Evolutionary conservation across 768 basidiomycete genomes (phyloP).

Genomic region (Kwoniella dendrophila): DNA sequence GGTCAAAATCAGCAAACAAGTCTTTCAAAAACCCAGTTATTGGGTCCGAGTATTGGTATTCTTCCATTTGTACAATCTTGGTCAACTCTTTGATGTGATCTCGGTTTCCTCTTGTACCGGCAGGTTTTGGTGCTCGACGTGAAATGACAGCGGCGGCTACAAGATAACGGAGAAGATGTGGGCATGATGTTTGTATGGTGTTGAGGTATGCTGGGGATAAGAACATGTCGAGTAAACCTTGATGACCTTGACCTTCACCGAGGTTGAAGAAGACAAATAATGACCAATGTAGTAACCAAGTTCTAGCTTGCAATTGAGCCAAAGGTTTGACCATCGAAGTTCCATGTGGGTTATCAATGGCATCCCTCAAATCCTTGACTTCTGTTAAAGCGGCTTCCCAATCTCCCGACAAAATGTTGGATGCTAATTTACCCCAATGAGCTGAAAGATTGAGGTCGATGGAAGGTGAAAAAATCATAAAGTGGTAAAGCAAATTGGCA

Average conservation of each 20-base stretch:
- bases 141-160: constrained; percentile 90
- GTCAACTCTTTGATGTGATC: constrained; percentile 89
- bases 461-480: constrained; percentile 94
- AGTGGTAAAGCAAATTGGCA: constrained; percentile 97
- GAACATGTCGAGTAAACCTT: constrained; percentile 92
- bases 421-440: constrained; percentile 98
- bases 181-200: constrained; percentile 93
- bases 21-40: constrained; percentile 91
- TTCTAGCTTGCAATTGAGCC: constrained; percentile 85
- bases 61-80: constrained; percentile 89
- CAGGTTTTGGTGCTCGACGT: constrained; percentile 66
- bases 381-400: constrained; percentile 96
- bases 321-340: constrained; percentile 58
- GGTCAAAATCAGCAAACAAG: constrained; percentile 93
- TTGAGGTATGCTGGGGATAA: constrained; percentile 95
- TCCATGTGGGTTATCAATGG: constrained; percentile 66
- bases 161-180: constrained; percentile 93
- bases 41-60: constrained; percentile 94
- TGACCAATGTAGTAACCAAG: constrained; percentile 97
- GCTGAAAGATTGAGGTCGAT: constrained; percentile 90
- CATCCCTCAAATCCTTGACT: constrained; percentile 89
- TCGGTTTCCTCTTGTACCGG: constrained; percentile 68
- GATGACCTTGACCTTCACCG: constrained; percentile 71
- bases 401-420: constrained; percentile 89
- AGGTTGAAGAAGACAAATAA: constrained; percentile 99